These are phyloP conservation scores for Magnusiomyces ingens DNA, from an alignment of 1,139 yeast species.

Conservation along the genomic window DNA sequence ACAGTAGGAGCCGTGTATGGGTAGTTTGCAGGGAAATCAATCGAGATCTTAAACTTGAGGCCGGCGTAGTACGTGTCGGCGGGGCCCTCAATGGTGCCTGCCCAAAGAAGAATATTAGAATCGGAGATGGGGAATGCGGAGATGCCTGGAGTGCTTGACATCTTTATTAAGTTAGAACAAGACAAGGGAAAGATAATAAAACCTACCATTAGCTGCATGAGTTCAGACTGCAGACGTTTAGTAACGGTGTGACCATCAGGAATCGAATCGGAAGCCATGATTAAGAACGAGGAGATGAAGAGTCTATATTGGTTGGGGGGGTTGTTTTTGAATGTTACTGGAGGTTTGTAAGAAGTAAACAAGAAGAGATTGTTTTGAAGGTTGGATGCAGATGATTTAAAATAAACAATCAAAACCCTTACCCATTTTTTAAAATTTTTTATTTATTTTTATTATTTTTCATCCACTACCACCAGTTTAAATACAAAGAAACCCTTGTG, in stretches of 20 bases:
- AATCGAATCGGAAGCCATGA: slow-evolving; percentile 15
- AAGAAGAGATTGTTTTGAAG: neutral
- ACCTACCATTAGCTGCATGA: slow-evolving; percentile 42
- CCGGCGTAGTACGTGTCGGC: slow-evolving; percentile 54
- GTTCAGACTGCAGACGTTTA: slow-evolving; percentile 44
- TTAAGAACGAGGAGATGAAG: slow-evolving; percentile 16
- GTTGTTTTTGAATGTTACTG: neutral
- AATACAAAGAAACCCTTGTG: no score
- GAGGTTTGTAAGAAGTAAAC: neutral
- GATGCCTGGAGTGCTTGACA: slow-evolving; percentile 44
- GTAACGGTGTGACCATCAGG: slow-evolving; percentile 40
- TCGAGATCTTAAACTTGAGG: slow-evolving; percentile 45
- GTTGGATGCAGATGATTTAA: neutral
- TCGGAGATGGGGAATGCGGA: slow-evolving; percentile 50
- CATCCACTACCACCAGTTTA: no score
- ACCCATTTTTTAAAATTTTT: no score
- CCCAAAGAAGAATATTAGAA: slow-evolving; percentile 51
- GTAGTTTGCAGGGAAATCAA: slow-evolving; percentile 53
- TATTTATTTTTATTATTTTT: no score
- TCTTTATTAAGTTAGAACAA: slow-evolving; percentile 22
- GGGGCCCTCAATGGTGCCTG: slow-evolving; percentile 59
- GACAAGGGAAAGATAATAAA: neutral
- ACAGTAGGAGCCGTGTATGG: slow-evolving; percentile 58
- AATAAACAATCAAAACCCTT: neutral
- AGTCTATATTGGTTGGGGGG: slow-evolving; percentile 6